phyloP scores from a whole-genome alignment of 2,329 filamentous ascomycete species.

The Sarocladium strictum region DNA sequence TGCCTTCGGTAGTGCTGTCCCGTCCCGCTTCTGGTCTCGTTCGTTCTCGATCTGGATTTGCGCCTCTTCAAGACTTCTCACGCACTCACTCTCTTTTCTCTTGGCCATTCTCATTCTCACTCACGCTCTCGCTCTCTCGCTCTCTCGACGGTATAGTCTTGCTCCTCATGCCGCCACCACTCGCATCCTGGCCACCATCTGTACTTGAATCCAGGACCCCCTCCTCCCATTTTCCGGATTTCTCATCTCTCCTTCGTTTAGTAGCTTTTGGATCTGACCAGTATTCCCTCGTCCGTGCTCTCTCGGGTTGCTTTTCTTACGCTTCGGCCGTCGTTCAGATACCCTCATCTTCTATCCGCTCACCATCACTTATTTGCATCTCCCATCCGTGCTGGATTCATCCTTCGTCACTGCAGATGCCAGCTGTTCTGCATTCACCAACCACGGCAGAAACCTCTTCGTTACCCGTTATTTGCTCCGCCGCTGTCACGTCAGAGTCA shows the following conservation, averaged over 20 bases:
- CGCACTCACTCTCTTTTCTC: background rate
- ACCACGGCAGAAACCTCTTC: background rate
- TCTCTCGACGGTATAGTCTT: background rate
- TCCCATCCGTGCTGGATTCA: no score
- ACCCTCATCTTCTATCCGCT: background rate
- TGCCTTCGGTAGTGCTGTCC: background rate
- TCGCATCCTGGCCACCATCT: background rate
- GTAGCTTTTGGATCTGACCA: background rate
- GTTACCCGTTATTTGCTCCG: background rate
- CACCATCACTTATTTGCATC: no score
- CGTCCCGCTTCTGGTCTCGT: no score
- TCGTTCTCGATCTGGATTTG: background rate
- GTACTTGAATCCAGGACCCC: background rate
- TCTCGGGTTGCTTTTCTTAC: background rate
- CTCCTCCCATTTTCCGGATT: background rate
- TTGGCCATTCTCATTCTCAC: background rate
- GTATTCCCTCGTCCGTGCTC: background rate
- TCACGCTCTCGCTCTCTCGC: background rate
- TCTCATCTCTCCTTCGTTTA: background rate
- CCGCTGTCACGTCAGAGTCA: background rate
- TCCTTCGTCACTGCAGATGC: background rate
- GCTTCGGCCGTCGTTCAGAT: background rate
- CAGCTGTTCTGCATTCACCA: background rate
- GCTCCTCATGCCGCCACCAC: background rate
- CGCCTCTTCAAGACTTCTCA: background rate